Evolutionary conservation across 2,329 filamentous ascomycete species (phyloP).

Genomic region (Akanthomyces dipterigenus): DNA sequence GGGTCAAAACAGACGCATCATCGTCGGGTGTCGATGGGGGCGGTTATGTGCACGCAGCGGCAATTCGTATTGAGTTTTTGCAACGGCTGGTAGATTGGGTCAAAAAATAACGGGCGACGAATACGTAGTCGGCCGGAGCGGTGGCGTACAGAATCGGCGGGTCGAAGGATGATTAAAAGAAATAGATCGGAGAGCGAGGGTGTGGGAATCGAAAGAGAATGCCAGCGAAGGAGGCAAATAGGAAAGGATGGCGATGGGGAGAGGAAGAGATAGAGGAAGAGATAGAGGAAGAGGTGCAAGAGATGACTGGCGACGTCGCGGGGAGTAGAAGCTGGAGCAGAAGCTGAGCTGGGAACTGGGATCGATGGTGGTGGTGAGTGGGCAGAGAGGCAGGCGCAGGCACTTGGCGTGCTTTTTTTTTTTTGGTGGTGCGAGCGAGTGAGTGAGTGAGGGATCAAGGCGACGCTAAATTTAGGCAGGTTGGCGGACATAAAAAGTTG

Average conservation of each 20-base stretch:
- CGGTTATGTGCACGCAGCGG: neutral
- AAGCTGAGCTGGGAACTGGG: no score
- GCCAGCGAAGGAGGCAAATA: neutral
- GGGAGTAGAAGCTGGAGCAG: neutral
- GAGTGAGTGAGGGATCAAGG: no score
- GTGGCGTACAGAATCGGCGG: neutral
- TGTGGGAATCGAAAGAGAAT: neutral
- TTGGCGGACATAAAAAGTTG: no score
- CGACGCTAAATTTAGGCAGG: no score
- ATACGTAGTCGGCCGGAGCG: neutral
- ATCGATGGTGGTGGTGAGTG: neutral
- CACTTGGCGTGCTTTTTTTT: neutral
- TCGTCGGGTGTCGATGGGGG: neutral
- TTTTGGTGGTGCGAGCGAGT: neutral
- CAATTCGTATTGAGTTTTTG: neutral
- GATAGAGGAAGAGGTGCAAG: neutral
- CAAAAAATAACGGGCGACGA: neutral
- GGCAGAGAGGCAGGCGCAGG: neutral
- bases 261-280: neutral
- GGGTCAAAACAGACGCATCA: conserved; percentile 1
- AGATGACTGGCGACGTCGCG: neutral
- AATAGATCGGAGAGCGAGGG: neutral
- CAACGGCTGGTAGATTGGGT: neutral
- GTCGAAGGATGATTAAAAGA: neutral
- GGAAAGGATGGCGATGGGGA: neutral